Evolutionary conservation across 768 basidiomycete genomes (phyloP).

Genomic region (Mycena capillaripes): DNA sequence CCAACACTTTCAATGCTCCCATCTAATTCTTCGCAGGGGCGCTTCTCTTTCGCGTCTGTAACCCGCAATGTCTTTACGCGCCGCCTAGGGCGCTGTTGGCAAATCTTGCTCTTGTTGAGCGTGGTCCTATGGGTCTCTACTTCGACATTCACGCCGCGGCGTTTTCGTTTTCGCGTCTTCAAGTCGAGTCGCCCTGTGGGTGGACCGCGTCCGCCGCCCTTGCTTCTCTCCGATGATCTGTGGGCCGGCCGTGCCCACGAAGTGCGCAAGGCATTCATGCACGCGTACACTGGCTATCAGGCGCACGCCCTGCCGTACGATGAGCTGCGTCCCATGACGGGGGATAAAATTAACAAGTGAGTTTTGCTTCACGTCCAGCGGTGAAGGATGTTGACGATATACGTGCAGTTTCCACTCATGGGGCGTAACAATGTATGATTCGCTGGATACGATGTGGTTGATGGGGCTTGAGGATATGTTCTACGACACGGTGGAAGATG

Average conservation of each 20-base stretch:
- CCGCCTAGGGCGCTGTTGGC: constrained; percentile 25
- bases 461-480: constrained; percentile 83
- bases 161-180: constrained; percentile 27
- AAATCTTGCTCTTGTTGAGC: background rate
- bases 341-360: constrained; percentile 67
- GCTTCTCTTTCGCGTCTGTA: background rate
- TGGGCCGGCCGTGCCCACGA: constrained; percentile 67
- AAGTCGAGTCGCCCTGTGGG: constrained; percentile 19
- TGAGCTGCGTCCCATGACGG: constrained; percentile 69
- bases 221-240: constrained; percentile 20
- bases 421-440: constrained; percentile 81
- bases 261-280: constrained; percentile 71
- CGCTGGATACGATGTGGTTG: constrained; percentile 87
- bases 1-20: background rate
- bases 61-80: constrained; percentile 8
- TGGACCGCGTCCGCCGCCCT: constrained; percentile 19
- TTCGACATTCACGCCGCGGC: constrained; percentile 13
- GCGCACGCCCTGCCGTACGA: constrained; percentile 67
- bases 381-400: background rate
- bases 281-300: constrained; percentile 72
- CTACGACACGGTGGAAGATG: constrained; percentile 65
- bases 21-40: background rate
- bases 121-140: background rate
- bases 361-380: constrained; percentile 35
- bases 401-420: constrained; percentile 76